Percentiles rank a stretch among this genome's conserved stretches.
Conservation (phyloP, 352 stramenopile species). For the Aphanomyces astaci region DNA sequence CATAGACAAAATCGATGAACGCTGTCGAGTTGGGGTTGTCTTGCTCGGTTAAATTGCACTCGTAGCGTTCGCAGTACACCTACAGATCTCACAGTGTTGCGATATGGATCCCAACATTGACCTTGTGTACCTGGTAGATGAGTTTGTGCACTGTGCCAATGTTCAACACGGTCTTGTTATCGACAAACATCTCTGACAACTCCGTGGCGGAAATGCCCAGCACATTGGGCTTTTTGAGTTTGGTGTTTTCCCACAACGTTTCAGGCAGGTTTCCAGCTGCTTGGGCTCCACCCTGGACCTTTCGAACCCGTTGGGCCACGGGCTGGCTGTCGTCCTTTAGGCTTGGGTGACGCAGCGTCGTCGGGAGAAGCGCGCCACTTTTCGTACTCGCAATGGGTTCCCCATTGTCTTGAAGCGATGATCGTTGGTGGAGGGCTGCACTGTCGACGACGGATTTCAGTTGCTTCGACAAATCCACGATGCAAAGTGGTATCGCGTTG, state of each 20-base stretch:
- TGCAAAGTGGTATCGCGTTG: neutral
- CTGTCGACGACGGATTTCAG: neutral
- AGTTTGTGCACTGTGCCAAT: slow-evolving; percentile 16
- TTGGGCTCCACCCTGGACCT: neutral
- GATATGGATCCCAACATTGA: neutral
- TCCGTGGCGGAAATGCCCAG: slow-evolving; percentile 12
- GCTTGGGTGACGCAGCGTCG: neutral
- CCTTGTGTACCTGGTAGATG: slow-evolving; percentile 2
- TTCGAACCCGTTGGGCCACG: neutral
- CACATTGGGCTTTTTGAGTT: neutral
- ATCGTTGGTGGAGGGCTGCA: too few relatives aligned
- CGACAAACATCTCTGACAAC: slow-evolving; percentile 22
- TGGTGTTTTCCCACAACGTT: slow-evolving; percentile 5
- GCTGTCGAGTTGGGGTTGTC: slow-evolving; percentile 65
- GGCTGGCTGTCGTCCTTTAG: neutral
- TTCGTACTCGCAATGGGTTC: too few relatives aligned
- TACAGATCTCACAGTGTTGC: slow-evolving; percentile 4
- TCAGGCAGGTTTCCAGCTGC: neutral
- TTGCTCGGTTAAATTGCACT: slow-evolving; percentile 56
- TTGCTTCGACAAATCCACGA: neutral
- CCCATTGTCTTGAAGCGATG: too few relatives aligned
- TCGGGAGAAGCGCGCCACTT: neutral
- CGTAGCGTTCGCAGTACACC: slow-evolving; percentile 70
- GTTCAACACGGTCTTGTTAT: slow-evolving; percentile 20
- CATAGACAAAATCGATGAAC: slow-evolving; percentile 78